Percentiles rank a stretch among this genome's conserved stretches.
phyloP scores from a whole-genome alignment of 2,329 filamentous ascomycete genomes.

The Fusarium decemcellulare region DNA sequence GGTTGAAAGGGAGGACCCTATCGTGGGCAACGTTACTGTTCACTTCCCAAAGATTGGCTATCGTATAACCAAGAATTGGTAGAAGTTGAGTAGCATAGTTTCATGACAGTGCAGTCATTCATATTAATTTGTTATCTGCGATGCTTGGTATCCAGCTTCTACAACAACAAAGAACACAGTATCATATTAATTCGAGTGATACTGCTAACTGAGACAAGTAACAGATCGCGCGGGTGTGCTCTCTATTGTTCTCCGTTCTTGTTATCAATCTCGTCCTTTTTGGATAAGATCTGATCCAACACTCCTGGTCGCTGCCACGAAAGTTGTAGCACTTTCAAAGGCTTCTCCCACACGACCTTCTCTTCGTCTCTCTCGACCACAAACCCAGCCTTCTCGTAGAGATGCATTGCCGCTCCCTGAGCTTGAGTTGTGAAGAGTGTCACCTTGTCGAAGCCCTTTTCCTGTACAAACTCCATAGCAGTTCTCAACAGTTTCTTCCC shows the following conservation, averaged over 20 bases:
- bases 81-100: no score
- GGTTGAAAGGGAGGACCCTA: not conserved
- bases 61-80: not conserved
- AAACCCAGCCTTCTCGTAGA: conserved; percentile 25
- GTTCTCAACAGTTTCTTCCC: conserved; percentile 16
- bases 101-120: no score
- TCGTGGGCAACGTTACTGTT: not conserved
- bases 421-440: conserved; percentile 13
- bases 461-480: conserved; percentile 28
- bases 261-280: no score
- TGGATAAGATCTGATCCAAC: not conserved
- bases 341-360: conserved; percentile 30
- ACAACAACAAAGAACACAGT: no score
- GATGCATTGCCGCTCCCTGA: conserved; percentile 13
- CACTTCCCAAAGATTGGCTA: not conserved
- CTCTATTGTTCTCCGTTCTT: no score
- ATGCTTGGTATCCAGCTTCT: no score
- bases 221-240: no score
- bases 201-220: no score
- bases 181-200: no score
- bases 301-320: conserved; percentile 11
- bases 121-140: no score
- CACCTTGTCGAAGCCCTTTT: conserved; percentile 17
- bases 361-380: conserved; percentile 11
- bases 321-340: conserved; percentile 27